Evolutionary conservation across 2,329 filamentous ascomycete species (phyloP).

Genomic region (Chrysoporthe deuterocubensis): DNA sequence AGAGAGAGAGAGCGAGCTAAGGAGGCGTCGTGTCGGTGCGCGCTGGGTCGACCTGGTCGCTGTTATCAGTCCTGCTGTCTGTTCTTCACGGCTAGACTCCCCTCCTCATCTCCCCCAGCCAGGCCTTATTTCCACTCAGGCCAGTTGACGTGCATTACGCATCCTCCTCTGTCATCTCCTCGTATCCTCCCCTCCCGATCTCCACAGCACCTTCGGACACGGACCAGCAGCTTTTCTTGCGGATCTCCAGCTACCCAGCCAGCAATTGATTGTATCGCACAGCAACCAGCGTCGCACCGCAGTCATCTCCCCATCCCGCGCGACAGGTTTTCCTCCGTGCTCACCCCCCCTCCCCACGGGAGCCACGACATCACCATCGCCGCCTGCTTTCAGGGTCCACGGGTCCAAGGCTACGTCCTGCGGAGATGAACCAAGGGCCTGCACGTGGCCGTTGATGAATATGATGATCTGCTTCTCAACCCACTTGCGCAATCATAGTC

Average conservation of each 20-base stretch:
- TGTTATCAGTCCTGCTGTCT: not conserved
- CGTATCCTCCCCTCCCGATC: slow-evolving; percentile 9
- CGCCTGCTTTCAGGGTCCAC: slow-evolving; percentile 7
- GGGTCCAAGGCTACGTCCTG: not conserved
- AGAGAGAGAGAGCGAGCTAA: not conserved
- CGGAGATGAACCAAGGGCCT: slow-evolving; percentile 23
- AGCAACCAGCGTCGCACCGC: slow-evolving; percentile 8
- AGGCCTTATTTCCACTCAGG: slow-evolving; percentile 10
- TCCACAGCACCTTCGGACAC: slow-evolving; percentile 16
- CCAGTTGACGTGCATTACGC: slow-evolving; percentile 28
- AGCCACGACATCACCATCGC: slow-evolving; percentile 13
- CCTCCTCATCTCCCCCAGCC: slow-evolving; percentile 2
- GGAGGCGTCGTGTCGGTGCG: not conserved
- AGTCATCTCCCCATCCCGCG: not conserved
- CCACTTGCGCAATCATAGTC: slow-evolving; percentile 15
- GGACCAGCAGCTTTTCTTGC: slow-evolving; percentile 21
- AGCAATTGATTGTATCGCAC: not conserved
- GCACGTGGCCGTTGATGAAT: slow-evolving; percentile 18
- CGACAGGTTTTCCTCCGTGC: not conserved
- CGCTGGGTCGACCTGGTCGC: slow-evolving; percentile 2
- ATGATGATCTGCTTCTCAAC: slow-evolving; percentile 24
- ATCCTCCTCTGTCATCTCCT: slow-evolving; percentile 21
- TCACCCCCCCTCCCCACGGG: not conserved
- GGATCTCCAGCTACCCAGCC: not conserved
- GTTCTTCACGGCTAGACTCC: not conserved